Conservation (phyloP, 2,329 filamentous ascomycete species). For the Plenodomus biglobosus region DNA sequence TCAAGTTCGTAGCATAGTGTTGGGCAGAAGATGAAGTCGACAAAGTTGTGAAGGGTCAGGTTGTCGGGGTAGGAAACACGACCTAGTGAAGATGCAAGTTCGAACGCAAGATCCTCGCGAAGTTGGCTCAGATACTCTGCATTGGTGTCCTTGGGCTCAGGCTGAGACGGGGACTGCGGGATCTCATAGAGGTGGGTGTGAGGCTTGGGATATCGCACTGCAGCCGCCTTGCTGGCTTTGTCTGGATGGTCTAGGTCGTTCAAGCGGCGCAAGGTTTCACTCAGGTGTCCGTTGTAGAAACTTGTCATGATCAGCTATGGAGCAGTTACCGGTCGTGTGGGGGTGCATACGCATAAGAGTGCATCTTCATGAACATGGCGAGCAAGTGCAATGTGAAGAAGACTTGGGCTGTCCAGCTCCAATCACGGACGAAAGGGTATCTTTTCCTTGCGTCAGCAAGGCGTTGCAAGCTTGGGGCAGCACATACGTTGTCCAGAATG, state of each 20-base stretch:
- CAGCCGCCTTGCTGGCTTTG: conserved; percentile 67
- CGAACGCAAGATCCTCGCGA: conserved; percentile 82
- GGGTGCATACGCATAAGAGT: conserved; percentile 71
- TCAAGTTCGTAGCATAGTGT: conserved; percentile 98
- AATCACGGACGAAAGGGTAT: conserved; percentile 80
- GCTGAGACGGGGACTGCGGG: conserved; percentile 47
- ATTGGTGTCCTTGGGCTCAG: conserved; percentile 46
- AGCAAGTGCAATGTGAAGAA: conserved; percentile 91
- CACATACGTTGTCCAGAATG: conserved; percentile 71
- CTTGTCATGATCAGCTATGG: conserved; percentile 11
- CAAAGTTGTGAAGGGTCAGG: conserved; percentile 77
- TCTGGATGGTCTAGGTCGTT: conserved; percentile 75
- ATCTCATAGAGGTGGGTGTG: conserved; percentile 57
- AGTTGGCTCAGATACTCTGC: conserved; percentile 61
- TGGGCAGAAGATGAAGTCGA: conserved; percentile 86
- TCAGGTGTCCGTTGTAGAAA: conserved; percentile 96
- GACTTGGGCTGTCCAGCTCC: conserved; percentile 97
- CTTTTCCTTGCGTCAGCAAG: conserved; percentile 36
- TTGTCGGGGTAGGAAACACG: conserved; percentile 89
- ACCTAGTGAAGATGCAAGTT: conserved; percentile 88
- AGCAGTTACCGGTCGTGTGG: background rate
- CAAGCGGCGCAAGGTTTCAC: conserved; percentile 80
- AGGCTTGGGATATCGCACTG: conserved; percentile 69
- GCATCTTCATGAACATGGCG: conserved; percentile 97
- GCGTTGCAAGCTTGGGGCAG: too few species aligned